These are phyloP conservation scores for Epichloe elymi DNA, from an alignment of 2,329 filamentous ascomycete genomes.

Conservation along the genomic window DNA sequence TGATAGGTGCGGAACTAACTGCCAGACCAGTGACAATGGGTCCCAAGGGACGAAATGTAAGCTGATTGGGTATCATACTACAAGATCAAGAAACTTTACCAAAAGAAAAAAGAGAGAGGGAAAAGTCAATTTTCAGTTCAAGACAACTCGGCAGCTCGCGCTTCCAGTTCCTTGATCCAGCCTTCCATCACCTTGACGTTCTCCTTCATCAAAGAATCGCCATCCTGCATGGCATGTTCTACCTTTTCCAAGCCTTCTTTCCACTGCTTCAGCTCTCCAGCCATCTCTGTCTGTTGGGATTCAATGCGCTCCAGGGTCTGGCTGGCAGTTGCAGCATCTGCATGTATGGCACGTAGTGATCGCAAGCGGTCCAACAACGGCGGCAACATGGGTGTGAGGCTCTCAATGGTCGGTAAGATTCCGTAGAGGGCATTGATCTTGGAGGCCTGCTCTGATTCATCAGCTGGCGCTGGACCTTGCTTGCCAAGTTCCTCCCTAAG, in stretches of 20 bases:
- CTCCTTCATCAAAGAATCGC: constrained; percentile 54
- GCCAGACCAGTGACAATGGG: background rate
- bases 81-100: background rate
- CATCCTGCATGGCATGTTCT: constrained; percentile 59
- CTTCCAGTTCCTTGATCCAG: constrained; percentile 82
- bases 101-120: background rate
- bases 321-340: constrained; percentile 70
- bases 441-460: constrained; percentile 57
- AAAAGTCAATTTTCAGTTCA: constrained; percentile 6
- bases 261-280: constrained; percentile 76
- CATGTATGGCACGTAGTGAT: constrained; percentile 72
- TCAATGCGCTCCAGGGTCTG: constrained; percentile 68
- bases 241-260: constrained; percentile 66
- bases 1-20: background rate
- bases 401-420: constrained; percentile 78
- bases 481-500: constrained; percentile 46
- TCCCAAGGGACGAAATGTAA: background rate
- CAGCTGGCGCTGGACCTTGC: constrained; percentile 27
- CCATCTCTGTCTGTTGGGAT: constrained; percentile 68
- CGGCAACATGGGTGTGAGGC: constrained; percentile 70
- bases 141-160: constrained; percentile 51
- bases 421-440: constrained; percentile 91
- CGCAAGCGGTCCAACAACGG: constrained; percentile 73
- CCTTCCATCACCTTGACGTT: constrained; percentile 79
- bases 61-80: constrained; percentile 8